Conservation (phyloP, 2,329 filamentous ascomycete species). For the Aspergillus costaricaensis region DNA sequence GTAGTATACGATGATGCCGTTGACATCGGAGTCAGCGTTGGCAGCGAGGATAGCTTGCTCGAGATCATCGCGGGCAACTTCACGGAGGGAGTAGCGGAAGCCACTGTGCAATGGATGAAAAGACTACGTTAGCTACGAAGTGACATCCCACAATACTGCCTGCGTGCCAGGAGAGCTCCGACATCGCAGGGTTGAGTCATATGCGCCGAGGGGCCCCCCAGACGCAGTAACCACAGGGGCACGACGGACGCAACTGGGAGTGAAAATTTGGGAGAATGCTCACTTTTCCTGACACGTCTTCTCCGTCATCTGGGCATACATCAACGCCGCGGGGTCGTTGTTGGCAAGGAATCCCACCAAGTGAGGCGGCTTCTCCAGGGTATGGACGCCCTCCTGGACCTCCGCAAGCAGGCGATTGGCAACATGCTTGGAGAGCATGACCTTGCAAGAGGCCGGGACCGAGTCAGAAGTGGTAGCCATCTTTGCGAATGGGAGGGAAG, state of each 20-base stretch:
- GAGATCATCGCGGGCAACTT: conserved; percentile 81
- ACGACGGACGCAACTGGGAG: conserved; percentile 13
- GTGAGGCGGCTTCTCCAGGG: conserved; percentile 71
- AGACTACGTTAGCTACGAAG: conserved; percentile 25
- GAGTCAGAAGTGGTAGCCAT: conserved; percentile 37
- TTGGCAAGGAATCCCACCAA: conserved; percentile 93
- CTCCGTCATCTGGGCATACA: conserved; percentile 96
- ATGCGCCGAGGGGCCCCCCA: not conserved
- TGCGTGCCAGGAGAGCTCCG: conserved; percentile 7
- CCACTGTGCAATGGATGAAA: conserved; percentile 58
- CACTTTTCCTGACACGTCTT: conserved; percentile 97
- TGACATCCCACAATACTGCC: conserved; percentile 6
- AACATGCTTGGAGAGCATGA: conserved; percentile 84
- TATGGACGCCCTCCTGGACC: conserved; percentile 72
- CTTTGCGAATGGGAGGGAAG: conserved; percentile 9
- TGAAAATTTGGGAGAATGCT: conserved; percentile 43
- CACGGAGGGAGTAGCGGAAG: conserved; percentile 83
- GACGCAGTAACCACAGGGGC: conserved; percentile 2
- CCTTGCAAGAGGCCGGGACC: conserved; percentile 70
- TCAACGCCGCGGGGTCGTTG: conserved; percentile 81
- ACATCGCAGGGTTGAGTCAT: conserved; percentile 17
- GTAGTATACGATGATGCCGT: conserved; percentile 97
- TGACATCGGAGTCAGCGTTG: conserved; percentile 74
- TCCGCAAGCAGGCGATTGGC: conserved; percentile 78
- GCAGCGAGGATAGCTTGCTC: conserved; percentile 86